A percentile compares a stretch with the other conserved stretches of the same genome.
Evolutionary conservation across 1,284 basidiomycete species (phyloP).

Genomic region (Apiotrichum siamense): DNA sequence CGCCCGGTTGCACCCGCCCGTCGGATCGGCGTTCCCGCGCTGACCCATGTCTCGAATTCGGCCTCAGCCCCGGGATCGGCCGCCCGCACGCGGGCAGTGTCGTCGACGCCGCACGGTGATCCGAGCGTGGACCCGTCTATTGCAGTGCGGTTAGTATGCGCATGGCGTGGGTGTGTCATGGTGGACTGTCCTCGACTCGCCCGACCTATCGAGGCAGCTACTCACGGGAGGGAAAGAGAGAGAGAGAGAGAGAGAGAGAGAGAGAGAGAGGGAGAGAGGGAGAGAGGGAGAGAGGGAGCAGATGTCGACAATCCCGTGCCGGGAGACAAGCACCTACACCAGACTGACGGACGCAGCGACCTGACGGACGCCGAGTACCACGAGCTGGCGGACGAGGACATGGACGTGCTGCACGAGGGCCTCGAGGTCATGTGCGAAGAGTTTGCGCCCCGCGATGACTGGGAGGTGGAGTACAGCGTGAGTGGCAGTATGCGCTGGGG

Average conservation of each 20-base stretch:
- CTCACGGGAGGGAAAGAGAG: too few species aligned
- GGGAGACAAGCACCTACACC: too few species aligned
- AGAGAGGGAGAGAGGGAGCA: too few species aligned
- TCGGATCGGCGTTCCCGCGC: not conserved
- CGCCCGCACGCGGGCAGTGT: not conserved
- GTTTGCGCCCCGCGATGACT: slow-evolving; percentile 51
- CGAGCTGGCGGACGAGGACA: slow-evolving; percentile 66
- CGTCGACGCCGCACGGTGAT: slow-evolving; percentile 16
- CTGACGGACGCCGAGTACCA: slow-evolving; percentile 57
- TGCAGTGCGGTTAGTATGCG: slow-evolving; percentile 11
- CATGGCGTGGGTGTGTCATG: too few species aligned
- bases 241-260: too few species aligned
- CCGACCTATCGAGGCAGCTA: too few species aligned
- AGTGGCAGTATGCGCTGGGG: slow-evolving; percentile 41
- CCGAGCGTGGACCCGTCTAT: slow-evolving; percentile 13
- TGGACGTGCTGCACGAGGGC: slow-evolving; percentile 73
- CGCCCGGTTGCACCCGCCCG: too few species aligned
- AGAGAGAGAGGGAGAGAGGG: too few species aligned
- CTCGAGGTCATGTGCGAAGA: slow-evolving; percentile 73
- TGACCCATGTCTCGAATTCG: not conserved
- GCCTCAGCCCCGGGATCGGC: not conserved
- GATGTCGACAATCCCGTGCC: too few species aligned
- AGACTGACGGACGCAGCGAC: slow-evolving; percentile 13
- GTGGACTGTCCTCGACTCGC: too few species aligned
- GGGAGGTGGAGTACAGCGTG: slow-evolving; percentile 92